Conservation (phyloP, 1,139 yeast species). For the Yamadazyma sp. region DNA sequence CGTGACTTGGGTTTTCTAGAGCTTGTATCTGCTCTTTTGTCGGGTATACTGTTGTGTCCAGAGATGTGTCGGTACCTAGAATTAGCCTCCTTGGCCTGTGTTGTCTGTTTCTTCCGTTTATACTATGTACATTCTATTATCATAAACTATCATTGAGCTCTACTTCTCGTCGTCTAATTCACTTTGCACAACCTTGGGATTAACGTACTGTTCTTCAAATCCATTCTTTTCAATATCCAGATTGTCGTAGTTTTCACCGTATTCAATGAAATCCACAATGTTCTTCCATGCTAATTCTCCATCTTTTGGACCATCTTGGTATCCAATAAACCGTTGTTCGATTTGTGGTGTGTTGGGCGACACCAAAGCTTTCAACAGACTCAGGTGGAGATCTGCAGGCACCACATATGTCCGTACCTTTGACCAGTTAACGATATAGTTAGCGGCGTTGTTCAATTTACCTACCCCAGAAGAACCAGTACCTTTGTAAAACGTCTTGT, state of each 20-base stretch:
- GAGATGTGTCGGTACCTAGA: neutral
- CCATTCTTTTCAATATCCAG: slow-evolving; percentile 38
- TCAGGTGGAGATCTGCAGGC: slow-evolving; percentile 52
- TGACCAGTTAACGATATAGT: slow-evolving; percentile 74
- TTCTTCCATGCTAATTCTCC: slow-evolving; percentile 72
- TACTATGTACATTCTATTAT: slow-evolving; percentile 4
- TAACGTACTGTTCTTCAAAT: slow-evolving; percentile 47
- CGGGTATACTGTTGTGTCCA: neutral
- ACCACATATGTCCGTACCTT: slow-evolving; percentile 90
- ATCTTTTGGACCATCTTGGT: slow-evolving; percentile 68
- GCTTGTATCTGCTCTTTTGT: neutral
- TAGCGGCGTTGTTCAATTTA: slow-evolving; percentile 68
- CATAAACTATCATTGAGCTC: slow-evolving; percentile 5
- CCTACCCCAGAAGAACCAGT: slow-evolving; percentile 96
- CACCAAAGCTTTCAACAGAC: slow-evolving; percentile 70
- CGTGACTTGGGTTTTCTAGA: neutral
- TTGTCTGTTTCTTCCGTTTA: neutral
- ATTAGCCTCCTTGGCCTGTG: neutral
- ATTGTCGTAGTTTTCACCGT: slow-evolving; percentile 55
- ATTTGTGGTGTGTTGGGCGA: slow-evolving; percentile 68
- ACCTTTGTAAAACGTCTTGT: slow-evolving; percentile 92
- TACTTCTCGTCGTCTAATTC: slow-evolving; percentile 8
- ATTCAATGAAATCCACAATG: slow-evolving; percentile 70
- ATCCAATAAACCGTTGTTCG: slow-evolving; percentile 68
- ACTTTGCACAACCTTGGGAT: slow-evolving; percentile 14